Percentiles rank a stretch among this genome's conserved stretches.
phyloP scores from a whole-genome alignment of 192 early-diverging fungal genomes.

The Phycomyces blakesleeanus region DNA sequence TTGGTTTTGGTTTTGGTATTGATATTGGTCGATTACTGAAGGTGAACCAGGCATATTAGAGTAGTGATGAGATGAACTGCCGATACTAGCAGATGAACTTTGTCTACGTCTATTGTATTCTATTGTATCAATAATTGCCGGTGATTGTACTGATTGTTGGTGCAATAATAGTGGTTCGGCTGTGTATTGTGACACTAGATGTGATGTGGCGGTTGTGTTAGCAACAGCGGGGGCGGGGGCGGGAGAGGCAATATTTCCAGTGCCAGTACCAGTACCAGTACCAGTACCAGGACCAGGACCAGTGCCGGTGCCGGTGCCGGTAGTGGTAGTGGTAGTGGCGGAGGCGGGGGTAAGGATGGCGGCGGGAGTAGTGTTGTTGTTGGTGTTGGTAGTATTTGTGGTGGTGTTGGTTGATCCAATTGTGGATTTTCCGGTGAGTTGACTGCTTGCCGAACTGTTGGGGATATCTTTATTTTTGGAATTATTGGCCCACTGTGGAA shows the following conservation, averaged over 20 bases:
- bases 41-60: background rate
- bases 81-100: background rate
- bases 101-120: background rate
- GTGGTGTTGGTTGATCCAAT: background rate
- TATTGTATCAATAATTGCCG: background rate
- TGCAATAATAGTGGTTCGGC: background rate
- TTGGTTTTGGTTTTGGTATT: too few species aligned
- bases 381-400: too few species aligned
- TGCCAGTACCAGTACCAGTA: too few species aligned
- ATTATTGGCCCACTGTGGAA: slow-evolving; percentile 4
- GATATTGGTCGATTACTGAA: background rate
- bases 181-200: too few species aligned
- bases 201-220: too few species aligned
- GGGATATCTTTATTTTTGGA: background rate
- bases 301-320: background rate
- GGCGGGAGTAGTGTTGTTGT: too few species aligned
- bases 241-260: too few species aligned
- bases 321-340: slow-evolving; percentile 1
- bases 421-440: background rate
- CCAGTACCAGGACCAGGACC: too few species aligned
- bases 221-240: too few species aligned
- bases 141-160: too few species aligned
- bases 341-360: background rate
- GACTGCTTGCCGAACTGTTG: background rate
- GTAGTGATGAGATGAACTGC: background rate